phyloP scores from a whole-genome alignment of 148 eudicot genomes.

The Diospyros lotus region DNA sequence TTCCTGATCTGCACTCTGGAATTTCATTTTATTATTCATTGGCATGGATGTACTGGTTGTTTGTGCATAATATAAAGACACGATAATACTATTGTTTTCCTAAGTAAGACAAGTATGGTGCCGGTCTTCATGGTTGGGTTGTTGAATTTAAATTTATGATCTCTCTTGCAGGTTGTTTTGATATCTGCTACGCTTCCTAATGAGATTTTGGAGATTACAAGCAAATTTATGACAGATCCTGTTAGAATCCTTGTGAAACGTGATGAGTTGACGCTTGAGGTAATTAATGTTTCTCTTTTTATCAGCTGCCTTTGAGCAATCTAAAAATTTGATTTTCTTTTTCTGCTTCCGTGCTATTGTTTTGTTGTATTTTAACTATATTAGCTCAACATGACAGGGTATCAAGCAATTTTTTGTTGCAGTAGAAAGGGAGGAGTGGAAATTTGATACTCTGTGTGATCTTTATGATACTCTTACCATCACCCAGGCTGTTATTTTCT shows the following conservation, averaged over 20 bases:
- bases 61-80: neutral
- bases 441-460: conserved; percentile 90
- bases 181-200: conserved; percentile 97
- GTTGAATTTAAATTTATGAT: neutral
- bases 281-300: conserved; percentile 16
- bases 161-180: conserved; percentile 61
- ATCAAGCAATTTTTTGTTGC: conserved; percentile 98
- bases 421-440: conserved; percentile 96
- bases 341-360: neutral
- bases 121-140: neutral
- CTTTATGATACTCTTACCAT: conserved; percentile 93
- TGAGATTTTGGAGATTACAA: conserved; percentile 95
- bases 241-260: conserved; percentile 93
- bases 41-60: neutral
- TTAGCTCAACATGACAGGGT: conserved; percentile 46
- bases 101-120: neutral
- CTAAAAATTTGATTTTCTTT: neutral
- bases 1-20: neutral
- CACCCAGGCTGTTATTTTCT: conserved; percentile 96
- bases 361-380: neutral
- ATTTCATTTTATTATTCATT: neutral
- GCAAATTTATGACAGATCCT: conserved; percentile 97
- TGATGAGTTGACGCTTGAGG: conserved; percentile 99
- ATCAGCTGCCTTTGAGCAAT: neutral
- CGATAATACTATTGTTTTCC: neutral